Base-by-base conservation (phyloP, 495 filamentous ascomycete species). In the Podospora pseudopauciseta region DNA sequence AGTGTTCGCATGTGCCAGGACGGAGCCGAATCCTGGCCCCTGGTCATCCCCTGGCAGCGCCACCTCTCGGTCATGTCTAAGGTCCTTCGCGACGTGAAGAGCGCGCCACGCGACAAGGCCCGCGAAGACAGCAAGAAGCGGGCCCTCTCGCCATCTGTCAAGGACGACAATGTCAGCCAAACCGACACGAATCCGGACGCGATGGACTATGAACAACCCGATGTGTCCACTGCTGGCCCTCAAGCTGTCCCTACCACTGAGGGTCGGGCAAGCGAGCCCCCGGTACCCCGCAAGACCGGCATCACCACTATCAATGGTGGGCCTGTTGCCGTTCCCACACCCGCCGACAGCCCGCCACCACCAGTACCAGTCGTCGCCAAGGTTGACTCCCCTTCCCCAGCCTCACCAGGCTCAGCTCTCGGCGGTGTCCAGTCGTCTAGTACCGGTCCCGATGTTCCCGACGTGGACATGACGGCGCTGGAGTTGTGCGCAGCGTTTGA, bases 261-360 rank as follows among this genome's bases (percentile, higher is more conserved):
- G 19, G 71, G 70, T 64, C 80, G 79, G 27, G 78, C 79, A 20
- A 80, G 77, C 67, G 82, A 84, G 65, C 79, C 81, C 18, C 80
- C 82, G 0, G 56, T 70, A 1, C 77, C 75, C 0, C 76, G 82
- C 30, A 80, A 82, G 55, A 77, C 81, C 1, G 82, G 82, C 54
- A 75, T 84, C 65, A 79, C 82, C 0, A 83, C 82, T 2, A 84
- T 84, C 69, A 84, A 84, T 58, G 82, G 82, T n/a, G 81, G 81
- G 20, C 81, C 80, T 13, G 80, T 71, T 5, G 78, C 78, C 4
- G 75, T 75, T 7, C 79, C 78, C 2, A 80, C 80, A 1, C 80
- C 80, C 0, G 80, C 77, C 0, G 80, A 80, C 4, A 77, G 75
- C n/a, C 82, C 79, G 72, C 80, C 80, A 0, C 79, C 76, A 7